phyloP scores from a whole-genome alignment of 306 rosid species.

The Aeschynomene evenia region DNA sequence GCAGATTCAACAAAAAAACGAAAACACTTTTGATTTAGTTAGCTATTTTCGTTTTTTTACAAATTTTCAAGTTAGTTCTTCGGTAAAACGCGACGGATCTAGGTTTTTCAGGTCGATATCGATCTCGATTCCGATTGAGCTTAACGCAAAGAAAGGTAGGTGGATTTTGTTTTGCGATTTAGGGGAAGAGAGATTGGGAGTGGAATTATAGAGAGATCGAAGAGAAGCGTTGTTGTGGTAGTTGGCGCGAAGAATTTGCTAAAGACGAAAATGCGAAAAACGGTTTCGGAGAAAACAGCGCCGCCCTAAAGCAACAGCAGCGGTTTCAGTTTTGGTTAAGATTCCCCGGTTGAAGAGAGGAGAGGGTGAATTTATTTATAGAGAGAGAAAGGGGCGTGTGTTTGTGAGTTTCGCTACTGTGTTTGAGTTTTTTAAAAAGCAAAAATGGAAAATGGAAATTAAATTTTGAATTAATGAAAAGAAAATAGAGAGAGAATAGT shows the following conservation, averaged over 20 bases:
- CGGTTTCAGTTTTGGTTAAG: not conserved
- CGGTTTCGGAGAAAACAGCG: not conserved
- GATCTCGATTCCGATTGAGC: not conserved
- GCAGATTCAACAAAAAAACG: not conserved
- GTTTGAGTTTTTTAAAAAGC: not conserved
- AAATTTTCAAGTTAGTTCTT: not conserved
- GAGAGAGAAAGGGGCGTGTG: constrained; percentile 14
- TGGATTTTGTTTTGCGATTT: not conserved
- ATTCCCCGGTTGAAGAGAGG: not conserved
- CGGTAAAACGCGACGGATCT: not conserved
- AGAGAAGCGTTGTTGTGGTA: not conserved
- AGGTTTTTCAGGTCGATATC: not conserved
- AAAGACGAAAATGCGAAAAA: not conserved
- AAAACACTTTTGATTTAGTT: not conserved
- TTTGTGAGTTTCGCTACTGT: not conserved
- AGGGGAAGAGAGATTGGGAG: not conserved
- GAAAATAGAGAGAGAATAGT: not conserved
- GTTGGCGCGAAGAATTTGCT: not conserved
- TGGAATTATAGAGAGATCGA: too few relatives aligned
- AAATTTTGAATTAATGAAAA: not conserved
- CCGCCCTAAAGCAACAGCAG: not conserved
- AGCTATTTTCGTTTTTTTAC: not conserved
- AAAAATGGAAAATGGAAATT: not conserved
- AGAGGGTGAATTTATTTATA: constrained; percentile 45
- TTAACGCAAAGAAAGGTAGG: not conserved